These are phyloP conservation scores for Chlamydomonas eustigma DNA, from an alignment of 139 green algal genomes.

Conservation along the genomic window DNA sequence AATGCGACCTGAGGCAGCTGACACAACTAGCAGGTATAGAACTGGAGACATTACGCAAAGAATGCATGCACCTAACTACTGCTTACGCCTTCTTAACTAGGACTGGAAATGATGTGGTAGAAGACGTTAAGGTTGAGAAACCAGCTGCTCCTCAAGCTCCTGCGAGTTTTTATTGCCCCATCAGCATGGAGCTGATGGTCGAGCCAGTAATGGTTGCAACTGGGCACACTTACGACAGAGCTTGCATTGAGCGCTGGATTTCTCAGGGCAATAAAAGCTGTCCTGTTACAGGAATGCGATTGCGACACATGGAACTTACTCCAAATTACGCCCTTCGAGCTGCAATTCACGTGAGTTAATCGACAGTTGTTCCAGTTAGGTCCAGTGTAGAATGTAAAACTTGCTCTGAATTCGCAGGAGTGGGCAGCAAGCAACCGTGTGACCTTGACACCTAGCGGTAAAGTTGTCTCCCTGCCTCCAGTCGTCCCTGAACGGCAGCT, in stretches of 20 bases:
- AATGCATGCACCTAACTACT: too few species aligned
- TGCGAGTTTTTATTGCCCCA: slow-evolving; percentile 74
- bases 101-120: not conserved
- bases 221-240: slow-evolving; percentile 89
- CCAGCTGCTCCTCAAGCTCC: slow-evolving; percentile 31
- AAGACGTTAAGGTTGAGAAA: not conserved
- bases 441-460: not conserved
- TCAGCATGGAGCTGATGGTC: slow-evolving; percentile 89
- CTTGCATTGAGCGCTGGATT: slow-evolving; percentile 88
- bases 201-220: slow-evolving; percentile 93
- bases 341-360: slow-evolving; percentile 67
- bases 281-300: slow-evolving; percentile 82
- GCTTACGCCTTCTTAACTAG: too few species aligned
- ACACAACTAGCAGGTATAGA: too few species aligned
- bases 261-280: slow-evolving; percentile 82
- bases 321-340: slow-evolving; percentile 88
- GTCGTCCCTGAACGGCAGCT: not conserved
- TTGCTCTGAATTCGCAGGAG: not conserved
- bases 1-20: too few species aligned
- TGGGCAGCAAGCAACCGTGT: not conserved
- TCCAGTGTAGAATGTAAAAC: not conserved
- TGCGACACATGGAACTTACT: slow-evolving; percentile 85
- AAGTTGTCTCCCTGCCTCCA: not conserved
- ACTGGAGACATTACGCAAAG: too few species aligned
- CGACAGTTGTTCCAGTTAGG: not conserved